These are phyloP conservation scores for button mushroom (Agaricus bisporus) DNA, from an alignment of 768 basidiomycete genomes.

Conservation along the genomic window DNA sequence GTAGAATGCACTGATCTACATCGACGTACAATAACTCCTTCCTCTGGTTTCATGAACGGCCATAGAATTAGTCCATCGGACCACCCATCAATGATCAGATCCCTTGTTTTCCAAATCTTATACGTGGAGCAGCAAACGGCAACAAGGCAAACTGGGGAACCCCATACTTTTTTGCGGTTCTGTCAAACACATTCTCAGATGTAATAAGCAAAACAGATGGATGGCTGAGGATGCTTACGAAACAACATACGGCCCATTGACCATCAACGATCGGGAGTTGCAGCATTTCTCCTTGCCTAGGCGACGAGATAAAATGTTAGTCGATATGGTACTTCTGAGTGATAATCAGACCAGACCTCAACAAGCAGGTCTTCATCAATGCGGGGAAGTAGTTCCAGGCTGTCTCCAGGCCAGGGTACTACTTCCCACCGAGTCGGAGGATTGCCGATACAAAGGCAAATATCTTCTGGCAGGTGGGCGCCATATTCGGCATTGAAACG, in stretches of 20 bases:
- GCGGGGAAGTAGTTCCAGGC: slow-evolving; percentile 52
- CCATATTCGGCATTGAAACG: slow-evolving; percentile 74
- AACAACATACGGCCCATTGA: not conserved
- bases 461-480: slow-evolving; percentile 67
- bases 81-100: not conserved
- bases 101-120: not conserved
- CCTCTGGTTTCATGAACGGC: not conserved
- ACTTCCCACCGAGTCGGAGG: slow-evolving; percentile 71
- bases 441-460: slow-evolving; percentile 74
- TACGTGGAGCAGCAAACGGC: too few relatives aligned
- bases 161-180: not conserved
- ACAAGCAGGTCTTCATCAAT: slow-evolving; percentile 54
- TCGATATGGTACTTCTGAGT: not conserved
- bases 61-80: not conserved
- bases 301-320: not conserved
- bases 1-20: too few relatives aligned
- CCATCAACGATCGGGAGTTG: not conserved
- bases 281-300: slow-evolving; percentile 20
- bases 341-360: slow-evolving; percentile 32
- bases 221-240: not conserved
- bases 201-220: not conserved
- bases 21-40: too few relatives aligned
- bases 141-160: not conserved
- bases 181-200: slow-evolving; percentile 1
- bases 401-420: slow-evolving; percentile 48